Evolutionary conservation across 208 protist genomes (phyloP).

Genomic region (Leishmania tarentolae): DNA sequence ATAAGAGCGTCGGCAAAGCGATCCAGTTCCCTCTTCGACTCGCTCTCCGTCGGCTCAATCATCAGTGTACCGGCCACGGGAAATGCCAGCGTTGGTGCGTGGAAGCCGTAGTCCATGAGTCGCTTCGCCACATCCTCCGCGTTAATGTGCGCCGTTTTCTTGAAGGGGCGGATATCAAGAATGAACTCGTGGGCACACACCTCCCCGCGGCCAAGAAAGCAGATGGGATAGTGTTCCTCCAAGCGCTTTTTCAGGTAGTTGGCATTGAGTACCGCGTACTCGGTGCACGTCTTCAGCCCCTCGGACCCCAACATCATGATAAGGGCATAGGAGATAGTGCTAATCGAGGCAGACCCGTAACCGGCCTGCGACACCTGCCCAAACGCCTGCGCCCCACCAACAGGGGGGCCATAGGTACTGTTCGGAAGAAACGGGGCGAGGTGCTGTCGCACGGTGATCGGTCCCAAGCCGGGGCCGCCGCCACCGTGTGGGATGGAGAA

Average conservation of each 20-base stretch:
- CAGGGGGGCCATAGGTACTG: slow-evolving; percentile 61
- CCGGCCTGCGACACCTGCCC: slow-evolving; percentile 93
- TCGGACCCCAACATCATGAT: slow-evolving; percentile 95
- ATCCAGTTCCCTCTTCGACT: slow-evolving; percentile 96
- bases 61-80: slow-evolving; percentile 94
- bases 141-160: slow-evolving; percentile 92
- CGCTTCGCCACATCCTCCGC: slow-evolving; percentile 98
- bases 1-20: slow-evolving; percentile 96
- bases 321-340: slow-evolving; percentile 96
- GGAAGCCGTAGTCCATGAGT: slow-evolving; percentile 98
- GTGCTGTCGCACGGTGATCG: slow-evolving; percentile 95
- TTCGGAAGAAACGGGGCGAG: slow-evolving; percentile 93
- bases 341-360: slow-evolving; percentile 94
- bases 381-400: slow-evolving; percentile 75
- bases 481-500: slow-evolving; percentile 97
- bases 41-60: slow-evolving; percentile 98
- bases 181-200: slow-evolving; percentile 98
- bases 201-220: slow-evolving; percentile 88
- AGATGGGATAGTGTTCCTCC: slow-evolving; percentile 94
- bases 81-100: slow-evolving; percentile 97
- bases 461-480: slow-evolving; percentile 97
- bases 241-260: slow-evolving; percentile 98
- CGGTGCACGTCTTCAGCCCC: slow-evolving; percentile 91
- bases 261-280: slow-evolving; percentile 97
- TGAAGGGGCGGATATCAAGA: slow-evolving; percentile 94